Conservation (phyloP, 164 flowering plant genomes). For the Kingdonia uniflora region DNA sequence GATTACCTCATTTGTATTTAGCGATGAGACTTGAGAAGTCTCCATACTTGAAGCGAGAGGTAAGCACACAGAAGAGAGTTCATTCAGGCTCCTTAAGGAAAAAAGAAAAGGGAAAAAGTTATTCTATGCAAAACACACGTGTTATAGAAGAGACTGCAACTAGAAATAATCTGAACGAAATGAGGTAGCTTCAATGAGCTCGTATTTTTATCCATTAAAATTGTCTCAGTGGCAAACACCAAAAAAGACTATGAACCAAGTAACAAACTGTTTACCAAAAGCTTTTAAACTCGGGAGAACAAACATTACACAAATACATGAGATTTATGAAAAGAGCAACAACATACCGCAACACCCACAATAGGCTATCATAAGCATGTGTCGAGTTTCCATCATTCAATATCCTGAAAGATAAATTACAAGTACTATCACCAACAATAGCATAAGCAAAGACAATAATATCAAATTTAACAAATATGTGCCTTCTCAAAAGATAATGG, state of each 20-base stretch:
- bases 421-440: neutral
- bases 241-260: neutral
- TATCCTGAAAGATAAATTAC: constrained; percentile 34
- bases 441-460: no score
- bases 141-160: no score
- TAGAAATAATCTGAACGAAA: no score
- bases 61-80: constrained; percentile 34
- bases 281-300: no score
- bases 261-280: no score
- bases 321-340: no score
- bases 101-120: constrained; percentile 2
- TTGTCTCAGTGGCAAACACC: neutral
- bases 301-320: no score
- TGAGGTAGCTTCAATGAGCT: neutral
- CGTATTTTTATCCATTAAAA: neutral
- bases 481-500: no score
- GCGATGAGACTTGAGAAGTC: constrained; percentile 17
- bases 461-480: no score
- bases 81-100: constrained; percentile 78
- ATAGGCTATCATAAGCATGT: constrained; percentile 66
- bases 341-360: constrained; percentile 85
- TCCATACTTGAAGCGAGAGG: constrained; percentile 17
- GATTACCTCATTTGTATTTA: constrained; percentile 35
- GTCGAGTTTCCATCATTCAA: constrained; percentile 58
- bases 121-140: no score